Evolutionary conservation across 2,329 filamentous ascomycete genomes (phyloP).

Genomic region (Aspergillus phoenicis): DNA sequence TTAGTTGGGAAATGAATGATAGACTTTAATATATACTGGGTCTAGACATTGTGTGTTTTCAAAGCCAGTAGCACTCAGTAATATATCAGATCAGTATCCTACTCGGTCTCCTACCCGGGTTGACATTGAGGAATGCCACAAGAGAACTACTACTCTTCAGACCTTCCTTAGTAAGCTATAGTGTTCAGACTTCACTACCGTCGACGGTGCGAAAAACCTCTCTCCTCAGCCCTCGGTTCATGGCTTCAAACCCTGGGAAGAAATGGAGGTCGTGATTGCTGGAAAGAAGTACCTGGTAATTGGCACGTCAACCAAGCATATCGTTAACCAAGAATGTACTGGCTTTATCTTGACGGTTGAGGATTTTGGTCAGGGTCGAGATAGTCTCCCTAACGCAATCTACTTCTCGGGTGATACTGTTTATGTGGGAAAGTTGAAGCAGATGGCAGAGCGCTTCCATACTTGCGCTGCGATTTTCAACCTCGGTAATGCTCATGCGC

Average conservation of each 20-base stretch:
- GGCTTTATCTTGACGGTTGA: constrained; percentile 48
- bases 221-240: constrained; percentile 46
- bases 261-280: constrained; percentile 27
- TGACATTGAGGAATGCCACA: too few relatives aligned
- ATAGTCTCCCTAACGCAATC: constrained; percentile 49
- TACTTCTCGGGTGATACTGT: constrained; percentile 56
- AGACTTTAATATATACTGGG: too few relatives aligned
- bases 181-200: constrained; percentile 42
- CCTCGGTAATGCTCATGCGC: constrained; percentile 37
- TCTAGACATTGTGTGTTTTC: too few relatives aligned
- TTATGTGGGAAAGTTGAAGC: constrained; percentile 46
- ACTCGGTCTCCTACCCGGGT: too few relatives aligned
- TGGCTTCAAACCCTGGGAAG: constrained; percentile 47
- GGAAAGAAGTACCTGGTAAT: constrained; percentile 44
- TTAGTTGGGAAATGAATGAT: too few relatives aligned
- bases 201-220: constrained; percentile 50
- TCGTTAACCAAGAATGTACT: constrained; percentile 49
- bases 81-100: too few relatives aligned
- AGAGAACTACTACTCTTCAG: too few relatives aligned
- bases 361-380: constrained; percentile 40
- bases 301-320: constrained; percentile 49
- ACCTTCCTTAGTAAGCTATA: too few relatives aligned
- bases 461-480: constrained; percentile 47
- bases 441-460: constrained; percentile 41
- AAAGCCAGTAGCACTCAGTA: too few relatives aligned